Conservation (phyloP, 306 rosid genomes). For the Prosopis cineraria region DNA sequence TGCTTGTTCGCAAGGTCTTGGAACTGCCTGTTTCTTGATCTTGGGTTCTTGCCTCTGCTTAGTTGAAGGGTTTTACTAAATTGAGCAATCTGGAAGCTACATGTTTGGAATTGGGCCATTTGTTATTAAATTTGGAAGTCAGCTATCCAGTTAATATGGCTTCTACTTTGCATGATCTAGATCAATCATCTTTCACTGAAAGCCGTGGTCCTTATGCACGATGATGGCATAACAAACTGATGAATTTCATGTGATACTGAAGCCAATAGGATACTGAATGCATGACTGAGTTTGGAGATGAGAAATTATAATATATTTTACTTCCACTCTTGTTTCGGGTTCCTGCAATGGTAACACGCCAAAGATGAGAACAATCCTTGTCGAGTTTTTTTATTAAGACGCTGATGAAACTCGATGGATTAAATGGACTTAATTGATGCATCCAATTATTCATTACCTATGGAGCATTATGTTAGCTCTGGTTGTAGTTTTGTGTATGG, state of each 20-base stretch:
- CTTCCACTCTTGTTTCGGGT: neutral
- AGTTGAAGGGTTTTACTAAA: neutral
- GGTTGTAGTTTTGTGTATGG: neutral
- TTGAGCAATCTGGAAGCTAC: neutral
- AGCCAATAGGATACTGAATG: neutral
- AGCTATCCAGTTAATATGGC: neutral
- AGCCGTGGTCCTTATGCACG: conserved; percentile 11
- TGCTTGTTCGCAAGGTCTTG: neutral
- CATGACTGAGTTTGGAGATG: conserved; percentile 8
- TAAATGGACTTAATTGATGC: neutral
- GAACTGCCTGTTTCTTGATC: neutral
- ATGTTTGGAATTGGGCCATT: neutral
- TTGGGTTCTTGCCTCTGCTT: neutral
- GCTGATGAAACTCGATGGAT: conserved; percentile 16
- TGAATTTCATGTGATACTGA: conserved; percentile 9
- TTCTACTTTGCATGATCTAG: neutral
- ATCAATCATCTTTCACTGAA: neutral
- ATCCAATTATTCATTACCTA: neutral
- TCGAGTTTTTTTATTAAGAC: conserved; percentile 7
- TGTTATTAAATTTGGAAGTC: neutral
- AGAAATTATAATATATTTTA: neutral
- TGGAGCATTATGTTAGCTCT: neutral
- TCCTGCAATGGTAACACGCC: conserved; percentile 1
- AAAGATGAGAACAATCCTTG: neutral
- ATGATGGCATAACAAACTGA: neutral